These are phyloP conservation scores for Ogataea corticis DNA, from an alignment of 805 yeast genomes.

Conservation along the genomic window DNA sequence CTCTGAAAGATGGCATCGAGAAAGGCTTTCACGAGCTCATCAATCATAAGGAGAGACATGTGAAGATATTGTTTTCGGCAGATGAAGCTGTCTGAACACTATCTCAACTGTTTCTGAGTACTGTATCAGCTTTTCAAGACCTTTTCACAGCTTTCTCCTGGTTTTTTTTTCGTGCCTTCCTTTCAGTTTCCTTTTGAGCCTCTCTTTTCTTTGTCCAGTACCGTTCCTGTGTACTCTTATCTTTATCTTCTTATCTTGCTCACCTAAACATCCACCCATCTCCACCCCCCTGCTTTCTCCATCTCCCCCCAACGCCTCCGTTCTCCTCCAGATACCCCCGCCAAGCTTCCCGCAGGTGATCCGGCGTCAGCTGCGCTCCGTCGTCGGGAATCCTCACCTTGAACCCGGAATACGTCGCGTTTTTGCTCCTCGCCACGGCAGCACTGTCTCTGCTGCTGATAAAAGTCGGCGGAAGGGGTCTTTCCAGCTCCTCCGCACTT, in stretches of 20 bases:
- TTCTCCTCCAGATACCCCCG: slow-evolving; percentile 68
- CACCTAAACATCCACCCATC: slow-evolving; percentile 71
- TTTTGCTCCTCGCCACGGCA: no score
- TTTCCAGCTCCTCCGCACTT: slow-evolving; percentile 31
- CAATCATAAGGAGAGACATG: slow-evolving; percentile 47
- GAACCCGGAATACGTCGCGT: slow-evolving; percentile 11
- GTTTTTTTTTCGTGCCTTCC: neutral
- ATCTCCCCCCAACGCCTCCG: slow-evolving; percentile 58
- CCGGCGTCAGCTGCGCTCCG: slow-evolving; percentile 70
- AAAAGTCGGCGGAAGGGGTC: slow-evolving; percentile 25
- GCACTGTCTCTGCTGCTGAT: slow-evolving; percentile 2
- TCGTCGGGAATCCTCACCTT: slow-evolving; percentile 29
- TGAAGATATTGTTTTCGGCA: slow-evolving; percentile 46
- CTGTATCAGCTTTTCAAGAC: no score
- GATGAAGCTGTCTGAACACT: no score
- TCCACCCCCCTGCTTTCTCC: slow-evolving; percentile 72
- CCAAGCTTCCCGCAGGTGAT: slow-evolving; percentile 89
- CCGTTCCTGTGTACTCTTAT: neutral
- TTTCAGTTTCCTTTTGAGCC: neutral
- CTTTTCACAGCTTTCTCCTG: no score
- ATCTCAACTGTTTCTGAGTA: no score
- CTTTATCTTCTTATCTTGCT: no score
- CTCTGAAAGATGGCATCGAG: slow-evolving; percentile 41
- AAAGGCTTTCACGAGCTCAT: slow-evolving; percentile 44
- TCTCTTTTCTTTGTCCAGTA: no score